Base-by-base conservation (phyloP, 257 asterid genomes). In the Vinca minor region DNA sequence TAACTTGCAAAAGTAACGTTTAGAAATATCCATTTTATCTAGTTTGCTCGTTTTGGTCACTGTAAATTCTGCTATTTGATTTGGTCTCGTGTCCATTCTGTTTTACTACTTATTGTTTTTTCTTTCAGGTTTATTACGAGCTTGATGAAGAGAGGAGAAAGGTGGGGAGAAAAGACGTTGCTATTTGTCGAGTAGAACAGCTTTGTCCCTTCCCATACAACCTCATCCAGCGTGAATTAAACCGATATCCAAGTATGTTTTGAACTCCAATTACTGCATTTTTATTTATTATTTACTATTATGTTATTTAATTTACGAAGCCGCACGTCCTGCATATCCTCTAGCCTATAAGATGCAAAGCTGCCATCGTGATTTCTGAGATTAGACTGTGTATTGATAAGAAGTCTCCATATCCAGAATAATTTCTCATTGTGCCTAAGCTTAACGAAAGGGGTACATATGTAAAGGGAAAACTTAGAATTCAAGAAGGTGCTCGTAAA, bases 181-280 rank as follows among this genome's bases (percentile, higher is more conserved):
- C 98, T 41, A 85, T 91, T 70, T 88, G 96, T 73, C 77, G 96
- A 73, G 94, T 91, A 61, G 98, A 91, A 74, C 98, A 91, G 76
- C 98, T 91, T 65, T 86, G 86, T 57, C 98, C 98, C 62, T 88
- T 91, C 86, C 96, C 96, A 1, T 88, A 88, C 32, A 85, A 88
- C 72, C 96, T 91, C 48, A 38, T 88, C 71, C 98, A 83, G 65
- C 95, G 98, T 69, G 98, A 91, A 81, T 74, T 91, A 42, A 91
- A 86, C 72, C 81, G 96, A 82, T 91, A 91, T 65, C 96, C 98
- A 73, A 91, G 96, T 91, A 80, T 18, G 96, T 38, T 62, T 49
- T 17, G 44, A 34, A 59, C 12, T 20, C 8, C 35, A 0, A 10
- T 25, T 42, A 14, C 20, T 23, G 41, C 23, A 35, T 62, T 38